Evolutionary conservation across 2,329 filamentous ascomycete species (phyloP), one percentile per base, ranked within the genome.

Genomic region (Exophiala sp.): DNA sequence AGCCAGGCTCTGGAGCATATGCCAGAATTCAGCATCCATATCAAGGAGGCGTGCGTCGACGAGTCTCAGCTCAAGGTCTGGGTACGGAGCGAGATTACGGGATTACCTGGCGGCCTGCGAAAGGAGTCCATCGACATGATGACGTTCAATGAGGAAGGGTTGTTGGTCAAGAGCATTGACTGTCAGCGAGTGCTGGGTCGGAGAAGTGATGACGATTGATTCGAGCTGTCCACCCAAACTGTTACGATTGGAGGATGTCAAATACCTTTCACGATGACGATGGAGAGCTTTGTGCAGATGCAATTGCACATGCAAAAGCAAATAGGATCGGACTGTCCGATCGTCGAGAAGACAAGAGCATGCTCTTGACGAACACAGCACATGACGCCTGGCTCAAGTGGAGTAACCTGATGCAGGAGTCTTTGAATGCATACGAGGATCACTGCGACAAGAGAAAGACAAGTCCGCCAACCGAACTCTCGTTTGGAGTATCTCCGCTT

Each of bases 11-110:
- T 43, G 6, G 20, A 14, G 18, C 41, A 24, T 8, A 43, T 43
- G 41, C 47, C 47, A 2, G 65, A 32, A 16, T 34, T 51, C 12
- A 34, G 43, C 9, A 36, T 55, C 11, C 24, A 52, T 20, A 20
- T 55, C 43, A 47, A 55, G 36, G 53, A 55, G 47, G 48, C 53
- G 8, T 55, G 53, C 44, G 53, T 47, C 5, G 53, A 55, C 36
- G 53, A 55, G 36, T 20, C 29, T 10, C 53, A 55, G 21, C 38
- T 39, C 34, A 55, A 55, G 21, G 53, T 55, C 16, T 55, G 53
- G 53, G 53, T 55, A 16, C 49, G 47, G 14, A 55, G 53, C 29
- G 53, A 55, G 24, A 51, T 55, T 24, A 51, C 41, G 3, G 53
- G 53, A 3, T 24, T 55, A n/a, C 53, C 53, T 2, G 36, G 33